A percentile compares a stretch with the other conserved stretches of the same genome.
Conservation (phyloP, 2,329 filamentous ascomycete species). For the Erysiphe neolycopersici region DNA sequence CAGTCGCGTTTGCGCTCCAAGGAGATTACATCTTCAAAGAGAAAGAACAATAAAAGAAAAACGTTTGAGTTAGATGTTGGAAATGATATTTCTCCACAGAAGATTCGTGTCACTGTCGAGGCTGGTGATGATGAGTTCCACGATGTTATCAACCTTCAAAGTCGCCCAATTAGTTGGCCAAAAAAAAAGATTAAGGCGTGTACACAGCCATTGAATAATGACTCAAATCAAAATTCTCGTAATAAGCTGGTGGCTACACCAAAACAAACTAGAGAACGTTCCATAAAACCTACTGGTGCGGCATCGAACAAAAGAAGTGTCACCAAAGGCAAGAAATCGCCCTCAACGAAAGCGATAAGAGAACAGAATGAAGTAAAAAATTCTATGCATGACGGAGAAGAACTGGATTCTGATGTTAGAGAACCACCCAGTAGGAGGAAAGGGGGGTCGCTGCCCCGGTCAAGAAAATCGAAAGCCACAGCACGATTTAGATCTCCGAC, state of each 20-base stretch:
- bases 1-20: slow-evolving; percentile 3
- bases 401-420: slow-evolving; percentile 3
- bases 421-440: slow-evolving; percentile 4
- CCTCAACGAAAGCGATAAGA: not conserved
- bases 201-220: too few relatives aligned
- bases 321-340: not conserved
- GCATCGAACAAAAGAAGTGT: not conserved
- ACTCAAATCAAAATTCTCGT: too few relatives aligned
- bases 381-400: slow-evolving; percentile 7
- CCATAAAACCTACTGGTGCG: not conserved
- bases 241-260: not conserved
- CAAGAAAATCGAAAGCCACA: slow-evolving; percentile 4
- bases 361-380: slow-evolving; percentile 7
- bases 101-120: slow-evolving; percentile 14
- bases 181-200: too few relatives aligned
- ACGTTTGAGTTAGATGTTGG: slow-evolving; percentile 14
- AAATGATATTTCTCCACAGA: slow-evolving; percentile 13
- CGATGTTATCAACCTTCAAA: slow-evolving; percentile 1
- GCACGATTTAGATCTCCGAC: not conserved
- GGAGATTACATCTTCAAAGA: slow-evolving; percentile 7
- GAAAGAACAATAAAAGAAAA: slow-evolving; percentile 13
- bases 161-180: too few relatives aligned
- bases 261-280: not conserved
- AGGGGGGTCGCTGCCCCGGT: slow-evolving; percentile 9
- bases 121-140: slow-evolving; percentile 10